Evolutionary conservation across 163 green algal species (phyloP), one percentile per base, ranked within the genome.

Genomic region (Chloromonas sp.): DNA sequence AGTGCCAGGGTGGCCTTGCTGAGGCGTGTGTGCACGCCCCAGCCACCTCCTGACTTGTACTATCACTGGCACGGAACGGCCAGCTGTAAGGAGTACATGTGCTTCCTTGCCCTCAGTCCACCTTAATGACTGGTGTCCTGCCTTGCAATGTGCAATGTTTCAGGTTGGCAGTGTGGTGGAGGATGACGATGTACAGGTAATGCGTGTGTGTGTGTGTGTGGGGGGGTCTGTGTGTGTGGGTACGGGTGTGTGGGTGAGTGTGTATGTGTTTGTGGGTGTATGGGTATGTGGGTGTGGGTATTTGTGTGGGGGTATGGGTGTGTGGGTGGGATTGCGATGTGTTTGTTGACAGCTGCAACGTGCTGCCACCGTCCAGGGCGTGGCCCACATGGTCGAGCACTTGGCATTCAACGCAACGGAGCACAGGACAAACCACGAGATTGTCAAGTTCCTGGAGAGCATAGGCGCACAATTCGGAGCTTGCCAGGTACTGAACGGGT

Each of bases 361-460:
- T 36, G 36, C 36, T 36, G 36, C 36, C 36, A 36, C 36, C 71
- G 91, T 93, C 86, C 76, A 82, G 58, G 93, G 93, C 2, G 85
- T 98, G 3, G 95, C 95, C 0, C 95, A 98, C 90, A 96, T 98
- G 71, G 81, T 98, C 70, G 95, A 98, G 89, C 95, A 98, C 88
- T 87, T 98, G 81, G 95, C 95, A 0, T 98, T 98, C 91, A 95
- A 94, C 81, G 95, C 93, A 0, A 98, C 95, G 71, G 87, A 96
- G 84, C 88, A 92, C 74, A 97, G 95, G 88, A 84, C 15, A 76
- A 96, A 97, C 85, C 94, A 98, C 85, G 92, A 95, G 79, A 93
- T 98, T 61, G 92, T 98, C 14, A 89, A 90, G 57, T 96, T 98
- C 85, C 91, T 98, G 8, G 95, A 98, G 88, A 88, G 79, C 83